These are phyloP conservation scores for Pseudognaphalium luteoalbum DNA, from an alignment of 129 eudicot species.

Conservation along the genomic window DNA sequence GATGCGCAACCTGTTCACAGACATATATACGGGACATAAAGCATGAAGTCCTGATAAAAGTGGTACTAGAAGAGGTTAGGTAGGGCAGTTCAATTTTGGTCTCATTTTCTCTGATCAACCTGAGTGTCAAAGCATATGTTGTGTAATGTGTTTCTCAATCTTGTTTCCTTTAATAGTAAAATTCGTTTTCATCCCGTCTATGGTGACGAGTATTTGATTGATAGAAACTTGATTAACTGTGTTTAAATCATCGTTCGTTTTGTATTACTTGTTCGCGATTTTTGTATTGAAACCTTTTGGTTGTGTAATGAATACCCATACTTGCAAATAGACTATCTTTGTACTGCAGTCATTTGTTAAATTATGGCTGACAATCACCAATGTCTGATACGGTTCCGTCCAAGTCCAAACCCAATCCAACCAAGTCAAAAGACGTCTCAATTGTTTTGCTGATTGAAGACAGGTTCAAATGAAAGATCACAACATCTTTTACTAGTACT, in stretches of 20 bases:
- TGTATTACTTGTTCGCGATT: too few species aligned
- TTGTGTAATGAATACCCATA: too few species aligned
- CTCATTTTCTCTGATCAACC: neutral
- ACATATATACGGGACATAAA: constrained; percentile 79
- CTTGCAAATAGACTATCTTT: neutral
- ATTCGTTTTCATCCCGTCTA: neutral
- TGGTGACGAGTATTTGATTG: neutral
- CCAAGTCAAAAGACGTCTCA: too few species aligned
- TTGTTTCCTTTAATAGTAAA: neutral
- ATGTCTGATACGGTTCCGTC: too few species aligned
- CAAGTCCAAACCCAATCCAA: too few species aligned
- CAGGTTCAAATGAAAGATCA: too few species aligned
- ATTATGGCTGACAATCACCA: too few species aligned
- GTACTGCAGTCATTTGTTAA: neutral
- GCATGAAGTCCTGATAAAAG: neutral
- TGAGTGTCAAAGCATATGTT: neutral
- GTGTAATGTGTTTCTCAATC: constrained; percentile 19
- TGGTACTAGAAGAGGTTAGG: neutral
- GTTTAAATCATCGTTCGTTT: neutral
- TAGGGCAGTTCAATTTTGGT: constrained; percentile 21
- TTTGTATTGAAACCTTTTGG: too few species aligned
- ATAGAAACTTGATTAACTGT: neutral
- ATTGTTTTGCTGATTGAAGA: too few species aligned
- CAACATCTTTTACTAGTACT: too few species aligned
- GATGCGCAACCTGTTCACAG: constrained; percentile 78